A percentile compares a stretch with the other conserved stretches of the same genome.
Evolutionary conservation across 345 rosid genomes (phyloP).

Genomic region (Citrus reticulata): DNA sequence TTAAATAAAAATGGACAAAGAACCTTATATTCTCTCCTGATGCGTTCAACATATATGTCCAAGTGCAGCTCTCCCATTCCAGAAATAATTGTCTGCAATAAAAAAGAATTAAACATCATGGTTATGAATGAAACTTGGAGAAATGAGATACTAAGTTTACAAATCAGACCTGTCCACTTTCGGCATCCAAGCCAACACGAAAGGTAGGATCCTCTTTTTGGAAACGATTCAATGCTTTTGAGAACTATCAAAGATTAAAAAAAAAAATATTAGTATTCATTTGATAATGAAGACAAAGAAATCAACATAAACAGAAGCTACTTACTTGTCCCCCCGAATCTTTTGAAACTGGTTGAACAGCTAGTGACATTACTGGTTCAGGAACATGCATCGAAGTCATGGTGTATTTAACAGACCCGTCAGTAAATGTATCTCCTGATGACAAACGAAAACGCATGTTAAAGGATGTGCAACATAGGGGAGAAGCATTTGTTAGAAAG

Average conservation of each 20-base stretch:
- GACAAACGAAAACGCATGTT: background rate
- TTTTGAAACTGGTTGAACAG: slow-evolving; percentile 94
- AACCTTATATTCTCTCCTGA: slow-evolving; percentile 93
- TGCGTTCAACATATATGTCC: slow-evolving; percentile 95
- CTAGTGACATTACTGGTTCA: slow-evolving; percentile 98
- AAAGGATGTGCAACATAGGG: background rate
- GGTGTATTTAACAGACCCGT: slow-evolving; percentile 89
- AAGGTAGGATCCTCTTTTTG: slow-evolving; percentile 98
- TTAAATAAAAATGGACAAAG: slow-evolving; percentile 6
- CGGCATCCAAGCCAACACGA: slow-evolving; percentile 97
- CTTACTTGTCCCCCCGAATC: slow-evolving; percentile 97
- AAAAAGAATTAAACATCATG: slow-evolving; percentile 8
- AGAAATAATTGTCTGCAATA: slow-evolving; percentile 86
- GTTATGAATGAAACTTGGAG: background rate
- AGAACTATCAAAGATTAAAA: slow-evolving; percentile 50
- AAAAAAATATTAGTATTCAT: background rate
- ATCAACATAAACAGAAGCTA: slow-evolving; percentile 6
- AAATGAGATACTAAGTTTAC: slow-evolving; percentile 1
- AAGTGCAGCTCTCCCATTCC: slow-evolving; percentile 99
- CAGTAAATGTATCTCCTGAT: slow-evolving; percentile 92
- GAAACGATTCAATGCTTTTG: slow-evolving; percentile 96
- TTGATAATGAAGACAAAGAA: background rate
- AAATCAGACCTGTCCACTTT: slow-evolving; percentile 81
- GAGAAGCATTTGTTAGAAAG: background rate
- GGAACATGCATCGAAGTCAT: slow-evolving; percentile 99